Percentiles rank a stretch among this genome's conserved stretches.
Conservation (phyloP, 495 filamentous ascomycete genomes). For the Chaetomium fimeti region DNA sequence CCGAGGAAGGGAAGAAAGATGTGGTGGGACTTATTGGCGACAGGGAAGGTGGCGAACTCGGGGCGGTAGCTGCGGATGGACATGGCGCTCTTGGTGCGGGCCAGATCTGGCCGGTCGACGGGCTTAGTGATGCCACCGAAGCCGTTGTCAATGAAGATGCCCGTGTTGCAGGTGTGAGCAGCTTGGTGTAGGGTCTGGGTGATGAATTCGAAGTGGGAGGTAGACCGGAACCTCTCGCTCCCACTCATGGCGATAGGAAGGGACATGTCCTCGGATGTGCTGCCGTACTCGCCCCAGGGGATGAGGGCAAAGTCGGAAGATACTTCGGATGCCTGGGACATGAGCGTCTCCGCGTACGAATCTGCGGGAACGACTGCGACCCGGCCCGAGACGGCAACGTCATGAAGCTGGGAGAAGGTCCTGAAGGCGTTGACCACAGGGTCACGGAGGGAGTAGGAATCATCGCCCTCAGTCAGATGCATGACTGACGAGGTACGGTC, state of each 20-base stretch:
- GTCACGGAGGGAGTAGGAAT: constrained; percentile 67
- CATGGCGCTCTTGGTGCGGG: constrained; percentile 54
- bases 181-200: constrained; percentile 59
- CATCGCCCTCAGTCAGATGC: constrained; percentile 82
- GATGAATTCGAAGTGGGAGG: constrained; percentile 65
- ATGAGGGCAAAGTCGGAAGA: constrained; percentile 79
- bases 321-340: constrained; percentile 62
- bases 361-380: constrained; percentile 73
- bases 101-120: constrained; percentile 36
- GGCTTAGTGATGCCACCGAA: constrained; percentile 54
- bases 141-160: constrained; percentile 79
- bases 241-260: constrained; percentile 38
- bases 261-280: constrained; percentile 60
- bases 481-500: constrained; percentile 94
- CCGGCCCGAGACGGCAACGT: constrained; percentile 77
- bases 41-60: constrained; percentile 45
- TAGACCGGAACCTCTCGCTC: constrained; percentile 51
- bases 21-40: constrained; percentile 71
- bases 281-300: constrained; percentile 87
- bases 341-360: constrained; percentile 75
- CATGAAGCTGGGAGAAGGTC: constrained; percentile 80
- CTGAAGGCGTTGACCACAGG: constrained; percentile 91
- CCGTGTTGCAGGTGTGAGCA: constrained; percentile 57
- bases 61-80: constrained; percentile 57
- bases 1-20: constrained; percentile 88